Conservation (phyloP, 1,284 basidiomycete genomes). For the Ustilago shanxiensis region DNA sequence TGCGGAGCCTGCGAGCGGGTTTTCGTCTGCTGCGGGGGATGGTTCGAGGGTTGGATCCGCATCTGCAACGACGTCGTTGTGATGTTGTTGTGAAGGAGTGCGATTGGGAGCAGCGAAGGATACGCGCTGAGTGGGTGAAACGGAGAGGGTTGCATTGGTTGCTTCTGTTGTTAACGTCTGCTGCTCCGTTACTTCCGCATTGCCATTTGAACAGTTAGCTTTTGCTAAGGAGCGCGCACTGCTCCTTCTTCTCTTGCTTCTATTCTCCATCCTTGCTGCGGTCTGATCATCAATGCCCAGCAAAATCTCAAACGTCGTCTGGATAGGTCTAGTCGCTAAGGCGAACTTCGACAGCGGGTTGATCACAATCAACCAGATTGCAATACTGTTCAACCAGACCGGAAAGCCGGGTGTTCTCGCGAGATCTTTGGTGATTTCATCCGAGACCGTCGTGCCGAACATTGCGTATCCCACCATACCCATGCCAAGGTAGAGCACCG, state of each 20-base stretch:
- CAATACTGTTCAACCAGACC: conserved; percentile 79
- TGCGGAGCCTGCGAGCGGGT: conserved; percentile 50
- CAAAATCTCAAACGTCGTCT: conserved; percentile 65
- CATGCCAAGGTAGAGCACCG: conserved; percentile 81
- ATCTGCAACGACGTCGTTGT: neutral
- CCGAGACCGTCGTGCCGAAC: conserved; percentile 72
- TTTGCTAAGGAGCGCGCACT: conserved; percentile 11
- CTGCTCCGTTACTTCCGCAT: neutral
- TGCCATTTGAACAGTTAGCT: neutral
- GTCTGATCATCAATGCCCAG: conserved; percentile 58
- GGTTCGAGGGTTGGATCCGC: neutral
- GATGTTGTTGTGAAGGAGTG: neutral
- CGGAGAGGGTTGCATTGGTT: conserved; percentile 22
- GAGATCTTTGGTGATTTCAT: conserved; percentile 90
- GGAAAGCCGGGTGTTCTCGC: conserved; percentile 83
- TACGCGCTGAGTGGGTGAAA: conserved; percentile 36
- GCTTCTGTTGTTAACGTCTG: conserved; percentile 12
- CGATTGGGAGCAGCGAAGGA: conserved; percentile 26
- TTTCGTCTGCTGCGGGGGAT: conserved; percentile 19
- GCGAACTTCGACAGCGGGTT: conserved; percentile 84
- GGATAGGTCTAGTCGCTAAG: conserved; percentile 80
- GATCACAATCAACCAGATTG: conserved; percentile 90
- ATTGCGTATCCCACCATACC: conserved; percentile 90
- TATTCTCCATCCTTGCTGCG: conserved; percentile 16
- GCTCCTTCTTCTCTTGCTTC: conserved; percentile 23